A percentile compares a stretch with the other conserved stretches of the same genome.
Conservation (phyloP, 805 yeast genomes). For the Yarrowia yakushimensis region DNA sequence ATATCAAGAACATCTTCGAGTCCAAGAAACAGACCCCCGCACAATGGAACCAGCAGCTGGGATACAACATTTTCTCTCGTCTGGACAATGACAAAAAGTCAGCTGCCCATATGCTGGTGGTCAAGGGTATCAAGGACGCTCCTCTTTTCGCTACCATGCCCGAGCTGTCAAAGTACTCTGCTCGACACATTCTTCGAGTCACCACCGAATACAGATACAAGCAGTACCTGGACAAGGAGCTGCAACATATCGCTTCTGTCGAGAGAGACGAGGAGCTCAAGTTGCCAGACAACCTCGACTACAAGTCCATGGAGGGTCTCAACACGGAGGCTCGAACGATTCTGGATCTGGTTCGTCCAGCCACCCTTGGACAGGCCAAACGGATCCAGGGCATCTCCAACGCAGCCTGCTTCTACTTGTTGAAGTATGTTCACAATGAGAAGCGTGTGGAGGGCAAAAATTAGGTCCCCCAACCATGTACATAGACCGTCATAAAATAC, state of each 20-base stretch:
- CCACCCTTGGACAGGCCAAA: slow-evolving; percentile 91
- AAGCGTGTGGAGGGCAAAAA: neutral
- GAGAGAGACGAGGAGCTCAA: slow-evolving; percentile 73
- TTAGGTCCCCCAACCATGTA: neutral
- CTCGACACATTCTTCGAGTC: slow-evolving; percentile 54
- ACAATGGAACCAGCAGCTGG: slow-evolving; percentile 57
- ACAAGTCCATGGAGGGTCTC: slow-evolving; percentile 55
- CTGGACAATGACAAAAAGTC: slow-evolving; percentile 45
- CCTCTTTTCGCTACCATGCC: slow-evolving; percentile 40
- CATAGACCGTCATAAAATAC: neutral
- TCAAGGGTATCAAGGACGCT: slow-evolving; percentile 41
- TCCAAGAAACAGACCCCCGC: slow-evolving; percentile 49
- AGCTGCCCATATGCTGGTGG: slow-evolving; percentile 71
- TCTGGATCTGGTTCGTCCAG: slow-evolving; percentile 73
- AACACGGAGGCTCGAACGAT: slow-evolving; percentile 70
- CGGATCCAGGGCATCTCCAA: slow-evolving; percentile 95
- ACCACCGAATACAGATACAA: slow-evolving; percentile 79
- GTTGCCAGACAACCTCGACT: slow-evolving; percentile 68
- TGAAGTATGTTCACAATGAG: slow-evolving; percentile 37
- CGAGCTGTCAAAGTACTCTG: slow-evolving; percentile 40
- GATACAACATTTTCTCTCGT: slow-evolving; percentile 34
- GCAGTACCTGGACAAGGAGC: slow-evolving; percentile 74
- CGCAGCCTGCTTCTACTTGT: slow-evolving; percentile 80
- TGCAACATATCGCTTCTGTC: slow-evolving; percentile 67
- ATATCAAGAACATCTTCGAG: slow-evolving; percentile 47